Percentiles rank a stretch among this genome's conserved stretches.
Conservation (phyloP, 169 alveolate species). For the Cryptosporidium xiaoi region DNA sequence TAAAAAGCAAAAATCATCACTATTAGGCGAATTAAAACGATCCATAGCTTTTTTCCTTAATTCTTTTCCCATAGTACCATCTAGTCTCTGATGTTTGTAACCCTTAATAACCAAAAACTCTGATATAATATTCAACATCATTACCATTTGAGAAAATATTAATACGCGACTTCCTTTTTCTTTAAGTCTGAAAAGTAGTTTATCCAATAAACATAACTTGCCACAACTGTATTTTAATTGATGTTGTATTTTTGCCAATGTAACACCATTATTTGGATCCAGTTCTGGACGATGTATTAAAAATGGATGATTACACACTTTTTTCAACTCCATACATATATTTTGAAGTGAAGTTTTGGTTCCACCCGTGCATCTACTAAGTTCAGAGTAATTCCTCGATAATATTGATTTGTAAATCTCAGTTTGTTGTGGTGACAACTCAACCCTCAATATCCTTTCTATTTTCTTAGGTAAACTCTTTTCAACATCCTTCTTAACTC, state of each 20-base stretch:
- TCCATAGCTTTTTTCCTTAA: constrained; percentile 95
- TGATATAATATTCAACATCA: constrained; percentile 95
- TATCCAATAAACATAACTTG: constrained; percentile 94
- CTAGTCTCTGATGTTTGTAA: constrained; percentile 96
- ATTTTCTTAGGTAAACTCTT: constrained; percentile 91
- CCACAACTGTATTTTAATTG: constrained; percentile 92
- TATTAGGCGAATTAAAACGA: constrained; percentile 93
- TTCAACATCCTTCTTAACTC: constrained; percentile 92
- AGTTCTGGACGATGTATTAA: constrained; percentile 92
- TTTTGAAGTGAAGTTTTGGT: constrained; percentile 88
- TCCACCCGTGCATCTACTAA: constrained; percentile 89
- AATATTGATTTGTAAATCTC: constrained; percentile 87
- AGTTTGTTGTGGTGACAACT: constrained; percentile 89
- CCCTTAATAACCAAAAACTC: constrained; percentile 95
- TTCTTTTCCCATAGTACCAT: constrained; percentile 97
- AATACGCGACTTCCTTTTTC: constrained; percentile 94
- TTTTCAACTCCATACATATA: constrained; percentile 95
- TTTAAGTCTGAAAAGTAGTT: constrained; percentile 89
- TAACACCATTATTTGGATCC: constrained; percentile 58
- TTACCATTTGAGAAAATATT: constrained; percentile 96
- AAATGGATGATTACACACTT: constrained; percentile 98
- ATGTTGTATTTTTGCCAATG: constrained; percentile 77
- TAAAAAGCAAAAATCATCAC: constrained; percentile 94
- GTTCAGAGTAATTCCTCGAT: constrained; percentile 89
- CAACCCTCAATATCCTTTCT: constrained; percentile 90